Base-by-base conservation (phyloP, 805 yeast genomes). In the Saccharomycopsis sp. region DNA sequence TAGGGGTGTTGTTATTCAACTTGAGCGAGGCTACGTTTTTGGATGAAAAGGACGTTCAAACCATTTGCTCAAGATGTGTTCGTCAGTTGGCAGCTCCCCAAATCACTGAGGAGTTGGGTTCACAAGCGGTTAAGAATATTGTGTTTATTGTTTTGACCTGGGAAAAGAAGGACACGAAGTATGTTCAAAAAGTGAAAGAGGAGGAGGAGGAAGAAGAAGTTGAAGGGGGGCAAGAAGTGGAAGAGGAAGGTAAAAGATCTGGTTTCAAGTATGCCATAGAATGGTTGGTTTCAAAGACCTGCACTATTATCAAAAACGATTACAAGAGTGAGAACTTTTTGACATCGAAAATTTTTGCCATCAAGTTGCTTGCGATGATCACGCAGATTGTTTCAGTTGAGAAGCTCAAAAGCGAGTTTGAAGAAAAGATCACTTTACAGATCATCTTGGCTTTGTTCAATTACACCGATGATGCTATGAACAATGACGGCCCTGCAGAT, bases 81-180 rank as follows among this genome's bases (percentile, higher is more conserved):
- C 81, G 88, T 52, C 95, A 85, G 63, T 61, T 89, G 36, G 75
- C 81, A 19, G 95, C 96, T 2, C 92, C 95, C 2, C 59, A 70
- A 5, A 66, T 87, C 20, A 61, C 81, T 3, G 78, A 76, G 38
- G 72, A 68, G 0, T 63, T 86, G 42, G 81, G 83, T 0, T 56
- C 67, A 13, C 81, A 78, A 54, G 67, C 73, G 21, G 75, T 81
- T 17, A 83, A 80, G 56, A 79, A 80, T 46, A 58, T 88, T 47
- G 77, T 80, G 1, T 56, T 65, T 27, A 65, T 85, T 22, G 64
- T 79, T 5, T 68, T 69, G 59, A 60, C 61, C 41, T 87, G 95
- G 95, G 68, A 72, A 21, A 52, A 58, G 18, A 55, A 65, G 4
- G 45, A 64, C 9, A 64, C 73, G 0, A 48, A 54, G 12, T 71